Percentiles rank a stretch among this genome's conserved stretches.
These are phyloP conservation scores for Rhizophagus prolifer DNA, from an alignment of 192 early-diverging fungal species.

Conservation along the genomic window DNA sequence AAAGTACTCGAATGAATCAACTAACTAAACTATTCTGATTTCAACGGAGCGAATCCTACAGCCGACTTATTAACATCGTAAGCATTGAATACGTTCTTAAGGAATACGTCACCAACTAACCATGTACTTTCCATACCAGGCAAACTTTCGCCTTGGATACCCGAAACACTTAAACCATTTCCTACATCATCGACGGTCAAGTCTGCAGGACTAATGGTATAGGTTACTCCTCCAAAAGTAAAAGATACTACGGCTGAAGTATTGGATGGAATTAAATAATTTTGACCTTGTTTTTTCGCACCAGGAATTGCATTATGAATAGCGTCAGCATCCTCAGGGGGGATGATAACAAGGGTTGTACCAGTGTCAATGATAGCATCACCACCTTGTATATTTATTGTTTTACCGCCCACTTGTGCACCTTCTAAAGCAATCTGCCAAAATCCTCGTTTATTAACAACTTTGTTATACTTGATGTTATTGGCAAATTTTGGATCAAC, in stretches of 20 bases:
- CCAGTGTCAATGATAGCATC: constrained; percentile 48
- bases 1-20: no score
- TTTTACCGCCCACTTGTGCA: not conserved
- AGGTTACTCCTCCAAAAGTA: constrained; percentile 1
- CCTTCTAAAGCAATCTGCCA: constrained; percentile 13
- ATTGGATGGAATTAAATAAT: constrained; percentile 4
- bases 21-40: not conserved
- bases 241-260: constrained; percentile 14
- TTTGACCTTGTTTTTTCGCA: constrained; percentile 24
- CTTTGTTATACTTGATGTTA: not conserved
- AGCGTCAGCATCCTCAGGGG: constrained; percentile 32
- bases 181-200: constrained; percentile 30
- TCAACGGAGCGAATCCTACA: constrained; percentile 12
- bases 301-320: constrained; percentile 48
- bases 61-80: constrained; percentile 44
- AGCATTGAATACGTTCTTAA: constrained; percentile 50
- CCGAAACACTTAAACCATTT: constrained; percentile 31
- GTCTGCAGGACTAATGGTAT: constrained; percentile 7
- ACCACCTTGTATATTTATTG: not conserved
- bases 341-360: constrained; percentile 53
- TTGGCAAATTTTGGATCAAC: not conserved
- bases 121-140: constrained; percentile 31
- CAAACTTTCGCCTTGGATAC: constrained; percentile 28
- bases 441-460: not conserved
- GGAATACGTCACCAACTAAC: constrained; percentile 50